Percentiles rank a stretch among this genome's conserved stretches.
phyloP scores from a whole-genome alignment of 805 yeast genomes.

The Debaryomyces maramus region DNA sequence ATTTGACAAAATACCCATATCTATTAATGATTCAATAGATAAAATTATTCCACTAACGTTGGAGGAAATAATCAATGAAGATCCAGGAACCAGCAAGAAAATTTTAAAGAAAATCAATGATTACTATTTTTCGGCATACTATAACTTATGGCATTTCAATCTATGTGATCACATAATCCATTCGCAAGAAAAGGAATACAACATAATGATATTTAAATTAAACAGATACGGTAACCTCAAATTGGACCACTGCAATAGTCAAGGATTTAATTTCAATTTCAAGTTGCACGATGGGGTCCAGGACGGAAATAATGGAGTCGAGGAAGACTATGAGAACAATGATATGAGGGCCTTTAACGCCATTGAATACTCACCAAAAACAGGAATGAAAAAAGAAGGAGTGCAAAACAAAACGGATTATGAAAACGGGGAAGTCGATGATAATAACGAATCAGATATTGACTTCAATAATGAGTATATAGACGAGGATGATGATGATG shows the following conservation, averaged over 20 bases:
- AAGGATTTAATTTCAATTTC: slow-evolving; percentile 64
- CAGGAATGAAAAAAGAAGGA: slow-evolving; percentile 6
- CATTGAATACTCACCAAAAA: slow-evolving; percentile 10
- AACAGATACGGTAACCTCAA: slow-evolving; percentile 46
- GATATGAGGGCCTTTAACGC: background rate
- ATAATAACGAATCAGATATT: slow-evolving; percentile 8
- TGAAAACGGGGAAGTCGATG: slow-evolving; percentile 4
- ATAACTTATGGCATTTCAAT: slow-evolving; percentile 76
- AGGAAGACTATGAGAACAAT: slow-evolving; percentile 2
- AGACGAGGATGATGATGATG: slow-evolving; percentile 6
- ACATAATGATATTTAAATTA: slow-evolving; percentile 50
- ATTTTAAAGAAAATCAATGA: slow-evolving; percentile 56
- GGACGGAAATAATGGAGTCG: slow-evolving; percentile 4
- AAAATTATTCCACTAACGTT: slow-evolving; percentile 44
- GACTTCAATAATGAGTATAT: background rate
- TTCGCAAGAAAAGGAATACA: slow-evolving; percentile 16
- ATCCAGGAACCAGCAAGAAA: slow-evolving; percentile 31
- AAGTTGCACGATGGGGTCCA: slow-evolving; percentile 26
- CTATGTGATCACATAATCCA: slow-evolving; percentile 51
- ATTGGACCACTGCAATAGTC: slow-evolving; percentile 49
- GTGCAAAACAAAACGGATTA: background rate
- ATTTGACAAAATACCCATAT: slow-evolving; percentile 61
- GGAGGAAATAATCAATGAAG: slow-evolving; percentile 22
- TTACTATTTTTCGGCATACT: slow-evolving; percentile 61
- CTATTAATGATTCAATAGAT: slow-evolving; percentile 36